Conservation (phyloP, 495 filamentous ascomycete genomes). For the Penicillium roqueforti region DNA sequence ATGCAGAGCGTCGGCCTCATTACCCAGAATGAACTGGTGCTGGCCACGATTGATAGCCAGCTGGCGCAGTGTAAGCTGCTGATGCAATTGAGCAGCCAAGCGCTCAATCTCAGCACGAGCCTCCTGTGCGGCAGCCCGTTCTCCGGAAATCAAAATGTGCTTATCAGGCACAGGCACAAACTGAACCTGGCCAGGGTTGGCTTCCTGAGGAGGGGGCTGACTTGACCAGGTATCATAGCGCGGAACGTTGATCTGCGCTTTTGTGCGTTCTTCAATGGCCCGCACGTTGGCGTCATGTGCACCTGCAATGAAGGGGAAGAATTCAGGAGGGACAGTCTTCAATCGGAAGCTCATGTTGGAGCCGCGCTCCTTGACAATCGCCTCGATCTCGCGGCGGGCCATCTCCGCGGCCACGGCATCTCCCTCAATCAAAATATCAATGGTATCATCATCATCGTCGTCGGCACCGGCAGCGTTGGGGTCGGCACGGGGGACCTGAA, state of each 20-base stretch:
- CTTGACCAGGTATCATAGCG: slow-evolving; percentile 69
- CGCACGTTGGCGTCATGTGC: slow-evolving; percentile 64
- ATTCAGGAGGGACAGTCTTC: slow-evolving; percentile 80
- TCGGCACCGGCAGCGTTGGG: slow-evolving; percentile 45
- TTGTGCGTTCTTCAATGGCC: slow-evolving; percentile 64
- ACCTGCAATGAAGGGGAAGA: slow-evolving; percentile 92
- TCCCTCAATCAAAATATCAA: slow-evolving; percentile 86
- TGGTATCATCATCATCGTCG: slow-evolving; percentile 72
- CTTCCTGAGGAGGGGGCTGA: slow-evolving; percentile 64
- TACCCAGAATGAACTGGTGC: slow-evolving; percentile 88
- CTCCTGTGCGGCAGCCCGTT: slow-evolving; percentile 75
- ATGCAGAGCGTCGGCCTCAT: slow-evolving; percentile 69
- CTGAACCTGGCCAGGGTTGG: slow-evolving; percentile 58
- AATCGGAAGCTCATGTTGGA: slow-evolving; percentile 74
- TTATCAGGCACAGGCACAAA: slow-evolving; percentile 63
- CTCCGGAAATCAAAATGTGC: slow-evolving; percentile 80
- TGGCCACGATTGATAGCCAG: slow-evolving; percentile 70
- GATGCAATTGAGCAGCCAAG: slow-evolving; percentile 64
- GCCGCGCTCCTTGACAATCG: slow-evolving; percentile 79
- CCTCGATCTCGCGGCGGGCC: slow-evolving; percentile 74
- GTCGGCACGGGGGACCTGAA: slow-evolving; percentile 80
- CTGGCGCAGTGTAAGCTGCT: slow-evolving; percentile 65
- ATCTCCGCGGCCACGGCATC: slow-evolving; percentile 78
- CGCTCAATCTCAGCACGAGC: slow-evolving; percentile 75
- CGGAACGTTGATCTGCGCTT: slow-evolving; percentile 73